Evolutionary conservation across 1,284 basidiomycete genomes (phyloP), one percentile per base, ranked within the genome.

Genomic region (Boletus mariae): DNA sequence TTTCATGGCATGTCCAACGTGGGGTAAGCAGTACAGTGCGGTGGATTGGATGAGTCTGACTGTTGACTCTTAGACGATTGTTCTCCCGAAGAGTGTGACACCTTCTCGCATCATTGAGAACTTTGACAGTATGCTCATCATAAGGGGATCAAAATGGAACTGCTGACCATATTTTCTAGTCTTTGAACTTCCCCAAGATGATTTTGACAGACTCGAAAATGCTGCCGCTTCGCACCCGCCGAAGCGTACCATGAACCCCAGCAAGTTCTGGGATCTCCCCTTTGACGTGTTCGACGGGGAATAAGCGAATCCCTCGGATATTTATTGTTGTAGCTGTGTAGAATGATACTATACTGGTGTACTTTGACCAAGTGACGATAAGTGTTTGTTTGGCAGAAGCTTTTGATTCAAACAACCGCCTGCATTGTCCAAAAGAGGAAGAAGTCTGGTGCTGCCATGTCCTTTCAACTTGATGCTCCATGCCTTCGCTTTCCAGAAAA

Each of bases 1-100:
- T 92, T 62, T 87, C 84, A 9, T 93, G 89, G 90, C 83, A 87
- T 61, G 77, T 89, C 46, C 86, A 90, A 71, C 82, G 88, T 41
- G 88, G 89, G 13, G 85, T 90, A 65, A 45, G 80, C 73, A n/a
- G 12, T 51, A 2, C 47, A 12, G 5, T 23, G n/a, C 9, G 17
- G 26, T 9, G 3, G 41, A 44, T 11, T 5, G 2, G 25, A 35
- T 40, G 28, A 47, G n/a, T 12, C 45, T 64, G 43, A 53, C 43
- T n/a, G 23, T 3, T 13, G 10, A 35, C 5, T 32, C 54, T 44
- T 66, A 88, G 76, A 80, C 82, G 41, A 75, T 90, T 45, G 87
- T 87, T 7, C 75, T 92, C 13, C 88, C 90, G 5, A 92, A 91
- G 77, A 90, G 82, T 57, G 91, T 92, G 29, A 90, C 83, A 0